Conservation (phyloP, 768 basidiomycete species). For the Boletus vinaceobasis region DNA sequence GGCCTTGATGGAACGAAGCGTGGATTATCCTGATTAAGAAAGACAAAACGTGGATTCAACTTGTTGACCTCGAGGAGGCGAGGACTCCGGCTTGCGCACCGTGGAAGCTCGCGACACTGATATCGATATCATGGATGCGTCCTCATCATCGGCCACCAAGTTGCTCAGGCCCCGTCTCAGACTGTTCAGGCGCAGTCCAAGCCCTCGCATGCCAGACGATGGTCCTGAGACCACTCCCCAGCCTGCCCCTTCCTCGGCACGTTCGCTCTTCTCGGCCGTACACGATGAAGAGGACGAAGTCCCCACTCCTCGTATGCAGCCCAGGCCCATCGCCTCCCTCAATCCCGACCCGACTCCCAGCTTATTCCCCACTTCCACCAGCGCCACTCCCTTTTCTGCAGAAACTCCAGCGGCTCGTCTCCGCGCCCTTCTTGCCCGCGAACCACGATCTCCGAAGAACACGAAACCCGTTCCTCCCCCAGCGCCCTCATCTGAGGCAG, state of each 20-base stretch:
- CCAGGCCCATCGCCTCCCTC: constrained; percentile 17
- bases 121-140: constrained; percentile 2
- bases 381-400: constrained; percentile 13
- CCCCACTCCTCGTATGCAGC: constrained; percentile 29
- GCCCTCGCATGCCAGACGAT: constrained; percentile 6
- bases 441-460: constrained; percentile 39
- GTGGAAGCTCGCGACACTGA: background rate
- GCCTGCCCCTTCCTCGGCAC: constrained; percentile 17
- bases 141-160: background rate
- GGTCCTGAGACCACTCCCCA: constrained; percentile 21
- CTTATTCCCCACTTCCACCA: background rate
- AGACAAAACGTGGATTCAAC: background rate
- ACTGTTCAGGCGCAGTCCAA: constrained; percentile 9
- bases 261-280: constrained; percentile 5
- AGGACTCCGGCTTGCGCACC: background rate
- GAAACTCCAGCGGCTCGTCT: constrained; percentile 60
- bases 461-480: constrained; percentile 26
- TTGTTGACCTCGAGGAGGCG: constrained; percentile 11
- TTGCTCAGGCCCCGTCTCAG: constrained; percentile 10
- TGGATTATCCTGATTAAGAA: constrained; percentile 10
- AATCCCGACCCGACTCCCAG: constrained; percentile 6
- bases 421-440: constrained; percentile 55
- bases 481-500: constrained; percentile 27
- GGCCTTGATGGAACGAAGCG: background rate
- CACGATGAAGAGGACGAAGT: constrained; percentile 29